Evolutionary conservation across 495 filamentous ascomycete genomes (phyloP).

Genomic region (Penicillium canariense): DNA sequence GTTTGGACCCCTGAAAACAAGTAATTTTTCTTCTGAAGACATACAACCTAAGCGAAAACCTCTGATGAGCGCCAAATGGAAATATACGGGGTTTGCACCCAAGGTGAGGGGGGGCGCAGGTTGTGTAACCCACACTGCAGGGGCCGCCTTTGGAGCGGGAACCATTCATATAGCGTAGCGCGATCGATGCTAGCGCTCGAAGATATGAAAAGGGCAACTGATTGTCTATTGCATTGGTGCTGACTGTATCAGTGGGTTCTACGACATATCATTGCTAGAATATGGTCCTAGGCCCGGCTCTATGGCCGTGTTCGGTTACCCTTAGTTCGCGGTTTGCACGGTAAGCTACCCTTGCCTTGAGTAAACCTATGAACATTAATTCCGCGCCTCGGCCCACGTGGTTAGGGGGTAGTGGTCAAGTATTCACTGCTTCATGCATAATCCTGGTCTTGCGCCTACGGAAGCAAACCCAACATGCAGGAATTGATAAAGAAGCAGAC

Average conservation of each 20-base stretch:
- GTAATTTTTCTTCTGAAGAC: not conserved
- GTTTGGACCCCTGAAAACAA: not conserved
- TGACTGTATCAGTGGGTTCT: not conserved
- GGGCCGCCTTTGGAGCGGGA: slow-evolving; percentile 4
- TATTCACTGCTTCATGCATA: not conserved
- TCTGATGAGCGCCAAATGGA: not conserved
- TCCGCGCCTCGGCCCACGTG: no score
- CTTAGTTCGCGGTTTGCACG: not conserved
- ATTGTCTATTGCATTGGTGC: not conserved
- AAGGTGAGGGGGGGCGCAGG: slow-evolving; percentile 18
- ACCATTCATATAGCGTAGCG: slow-evolving; percentile 9
- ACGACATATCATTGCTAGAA: slow-evolving; percentile 1
- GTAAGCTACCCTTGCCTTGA: no score
- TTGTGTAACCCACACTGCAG: slow-evolving; percentile 18
- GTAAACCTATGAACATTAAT: no score
- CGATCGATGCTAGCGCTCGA: not conserved
- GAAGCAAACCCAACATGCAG: not conserved
- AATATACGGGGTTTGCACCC: slow-evolving; percentile 13
- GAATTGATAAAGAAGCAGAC: not conserved
- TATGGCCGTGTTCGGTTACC: not conserved
- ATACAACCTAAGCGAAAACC: not conserved
- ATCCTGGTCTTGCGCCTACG: not conserved
- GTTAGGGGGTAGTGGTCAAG: not conserved
- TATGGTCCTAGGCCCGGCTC: not conserved
- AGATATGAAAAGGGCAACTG: slow-evolving; percentile 3